These are phyloP conservation scores for Rhodotorula graminis DNA, from an alignment of 768 basidiomycete genomes.

Conservation along the genomic window DNA sequence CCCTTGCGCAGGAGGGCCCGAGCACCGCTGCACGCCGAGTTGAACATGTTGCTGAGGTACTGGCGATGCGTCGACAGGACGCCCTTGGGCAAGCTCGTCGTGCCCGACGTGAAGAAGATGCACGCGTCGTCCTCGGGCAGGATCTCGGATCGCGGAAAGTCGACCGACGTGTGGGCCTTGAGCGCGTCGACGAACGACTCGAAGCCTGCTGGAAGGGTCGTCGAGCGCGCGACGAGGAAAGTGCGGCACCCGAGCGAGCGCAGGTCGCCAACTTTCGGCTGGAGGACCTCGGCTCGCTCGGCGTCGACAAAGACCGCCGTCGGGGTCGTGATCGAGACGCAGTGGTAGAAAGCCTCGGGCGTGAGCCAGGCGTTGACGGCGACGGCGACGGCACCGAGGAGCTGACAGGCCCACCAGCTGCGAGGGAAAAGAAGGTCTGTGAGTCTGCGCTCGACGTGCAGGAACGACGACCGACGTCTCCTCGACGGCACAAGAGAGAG, in stretches of 20 bases:
- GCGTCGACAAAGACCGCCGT: constrained; percentile 58
- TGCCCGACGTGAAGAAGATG: constrained; percentile 63
- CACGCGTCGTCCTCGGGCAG: constrained; percentile 53
- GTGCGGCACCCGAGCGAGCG: constrained; percentile 25
- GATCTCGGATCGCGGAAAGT: constrained; percentile 21
- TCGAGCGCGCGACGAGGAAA: constrained; percentile 27
- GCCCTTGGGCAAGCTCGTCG: constrained; percentile 62
- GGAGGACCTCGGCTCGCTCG: constrained; percentile 50
- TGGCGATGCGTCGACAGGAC: constrained; percentile 63
- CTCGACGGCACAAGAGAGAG: no score
- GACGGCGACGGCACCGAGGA: constrained; percentile 61
- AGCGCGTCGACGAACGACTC: constrained; percentile 48
- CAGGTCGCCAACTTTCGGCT: constrained; percentile 13
- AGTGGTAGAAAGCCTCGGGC: constrained; percentile 51
- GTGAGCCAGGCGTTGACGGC: constrained; percentile 53
- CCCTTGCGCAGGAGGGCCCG: constrained; percentile 31
- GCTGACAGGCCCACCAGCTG: constrained; percentile 62
- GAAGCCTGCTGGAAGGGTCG: constrained; percentile 46
- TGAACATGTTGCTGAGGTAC: constrained; percentile 55
- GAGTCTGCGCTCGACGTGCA: neutral
- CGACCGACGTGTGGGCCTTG: constrained; percentile 36
- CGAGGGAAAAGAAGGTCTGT: neutral
- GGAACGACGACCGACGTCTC: no score
- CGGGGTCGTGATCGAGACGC: constrained; percentile 56
- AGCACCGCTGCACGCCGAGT: neutral